Evolutionary conservation across 1,284 basidiomycete genomes (phyloP), one percentile per base, ranked within the genome.

Genomic region (Pascua guehoae): DNA sequence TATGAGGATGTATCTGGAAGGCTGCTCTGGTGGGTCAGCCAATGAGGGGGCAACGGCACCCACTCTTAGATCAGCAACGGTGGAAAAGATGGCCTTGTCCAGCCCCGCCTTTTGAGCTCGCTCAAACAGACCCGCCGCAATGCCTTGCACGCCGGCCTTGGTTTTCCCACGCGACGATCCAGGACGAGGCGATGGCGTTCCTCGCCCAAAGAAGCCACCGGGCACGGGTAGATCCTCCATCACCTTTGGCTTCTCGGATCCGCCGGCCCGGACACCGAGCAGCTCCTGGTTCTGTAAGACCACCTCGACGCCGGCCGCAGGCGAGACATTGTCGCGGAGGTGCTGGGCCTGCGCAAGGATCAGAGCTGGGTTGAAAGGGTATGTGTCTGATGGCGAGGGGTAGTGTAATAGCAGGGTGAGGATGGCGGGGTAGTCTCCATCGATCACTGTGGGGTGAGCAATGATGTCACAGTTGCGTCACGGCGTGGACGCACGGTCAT

Each of bases 321-420:
- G 83, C 1, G 80, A 86, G 4, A 88, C 85, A 4, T 88, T 82
- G 74, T 88, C 83, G 57, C 88, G 86, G 2, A 97, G 77, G 9
- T 85, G 83, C 43, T 89, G 73, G 0, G 92, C 93, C 73, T 97
- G 93, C 37, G 84, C 82, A 18, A 95, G 75, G 18, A 97, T 82
- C 32, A 95, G 80, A 14, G 80, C 81, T 14, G 85, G 68, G 36
- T 67, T 66, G 56, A 61, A 82, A 76, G 51, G 84, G 74, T 63
- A 67, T 7, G 67, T 58, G 18, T 61, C 40, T 14, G 66, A 66
- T 16, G 75, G 75, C 8, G 74, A 56, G 1, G 92, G 90, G 74
- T 95, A 96, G 60, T 89, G 88, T 32, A 97, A 79, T 18, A 96
- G 82, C 59, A 82, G 81, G 38, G 89, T 91, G 24, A 97, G 80